A percentile compares a stretch with the other conserved stretches of the same genome.
Conservation (phyloP, 148 eudicot species). For the Dysphania ambrosioides region DNA sequence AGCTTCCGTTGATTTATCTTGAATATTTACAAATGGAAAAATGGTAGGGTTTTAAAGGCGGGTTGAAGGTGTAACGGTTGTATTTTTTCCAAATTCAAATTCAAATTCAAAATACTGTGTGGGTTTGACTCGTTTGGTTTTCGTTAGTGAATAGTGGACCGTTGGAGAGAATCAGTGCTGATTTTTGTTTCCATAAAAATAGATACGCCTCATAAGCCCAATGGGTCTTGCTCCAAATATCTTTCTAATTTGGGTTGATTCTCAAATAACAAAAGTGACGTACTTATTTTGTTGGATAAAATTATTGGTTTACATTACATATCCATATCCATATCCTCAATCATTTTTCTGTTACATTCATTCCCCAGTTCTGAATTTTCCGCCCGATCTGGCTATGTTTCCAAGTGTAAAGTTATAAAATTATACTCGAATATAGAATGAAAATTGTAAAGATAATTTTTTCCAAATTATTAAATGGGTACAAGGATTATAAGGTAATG, state of each 20-base stretch:
- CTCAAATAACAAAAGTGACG: too few relatives aligned
- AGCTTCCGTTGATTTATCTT: constrained; percentile 1
- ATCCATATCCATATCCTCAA: too few relatives aligned
- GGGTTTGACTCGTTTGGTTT: not conserved
- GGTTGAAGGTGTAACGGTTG: constrained; percentile 36
- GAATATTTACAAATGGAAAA: not conserved
- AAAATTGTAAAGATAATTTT: too few relatives aligned
- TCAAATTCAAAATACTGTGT: not conserved
- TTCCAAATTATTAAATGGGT: too few relatives aligned
- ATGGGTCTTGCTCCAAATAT: not conserved
- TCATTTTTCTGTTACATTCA: too few relatives aligned
- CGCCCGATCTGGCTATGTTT: too few relatives aligned
- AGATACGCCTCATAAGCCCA: not conserved
- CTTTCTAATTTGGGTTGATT: not conserved
- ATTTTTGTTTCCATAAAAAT: constrained; percentile 4
- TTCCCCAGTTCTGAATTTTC: too few relatives aligned
- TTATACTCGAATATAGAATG: too few relatives aligned
- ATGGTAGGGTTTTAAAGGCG: constrained; percentile 25
- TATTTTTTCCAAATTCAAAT: constrained; percentile 29
- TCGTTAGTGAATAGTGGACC: constrained; percentile 9
- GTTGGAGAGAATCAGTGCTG: constrained; percentile 20
- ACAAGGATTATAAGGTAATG: too few relatives aligned
- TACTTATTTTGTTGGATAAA: too few relatives aligned
- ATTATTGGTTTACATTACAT: too few relatives aligned
- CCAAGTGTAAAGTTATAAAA: too few relatives aligned